Conservation (phyloP, 2,329 filamentous ascomycete species). For the Geosmithia putterillii region DNA sequence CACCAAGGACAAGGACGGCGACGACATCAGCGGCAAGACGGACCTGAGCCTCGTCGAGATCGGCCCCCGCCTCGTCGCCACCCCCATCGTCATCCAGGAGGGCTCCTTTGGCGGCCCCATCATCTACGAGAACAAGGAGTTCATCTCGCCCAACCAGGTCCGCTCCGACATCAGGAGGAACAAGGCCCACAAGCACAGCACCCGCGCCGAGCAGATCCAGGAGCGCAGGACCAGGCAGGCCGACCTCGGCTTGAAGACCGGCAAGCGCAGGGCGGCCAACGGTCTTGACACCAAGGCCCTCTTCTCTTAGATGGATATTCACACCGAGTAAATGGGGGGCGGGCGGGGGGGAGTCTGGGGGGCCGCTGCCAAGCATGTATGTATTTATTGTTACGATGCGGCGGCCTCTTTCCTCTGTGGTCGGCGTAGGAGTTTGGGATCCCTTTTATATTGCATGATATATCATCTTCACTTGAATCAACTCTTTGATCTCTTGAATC, state of each 20-base stretch:
- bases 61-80: conserved; percentile 83
- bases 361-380: not conserved
- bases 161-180: conserved; percentile 65
- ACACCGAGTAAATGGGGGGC: not conserved
- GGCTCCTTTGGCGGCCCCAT: conserved; percentile 91
- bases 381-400: not conserved
- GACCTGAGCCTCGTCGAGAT: conserved; percentile 84
- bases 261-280: conserved; percentile 48
- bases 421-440: not conserved
- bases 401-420: not conserved
- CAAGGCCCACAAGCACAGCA: conserved; percentile 69
- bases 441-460: not conserved
- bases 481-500: no score
- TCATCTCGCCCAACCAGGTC: conserved; percentile 91
- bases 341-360: no score
- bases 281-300: conserved; percentile 65
- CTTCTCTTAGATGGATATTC: conserved; percentile 46
- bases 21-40: conserved; percentile 29
- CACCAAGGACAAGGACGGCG: conserved; percentile 23
- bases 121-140: conserved; percentile 97
- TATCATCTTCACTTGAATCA: not conserved
- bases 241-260: conserved; percentile 61
- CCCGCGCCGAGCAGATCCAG: conserved; percentile 59
- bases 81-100: conserved; percentile 83
- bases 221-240: conserved; percentile 65